Conservation (phyloP, 257 asterid genomes). For the Solanum corneliomulleri region DNA sequence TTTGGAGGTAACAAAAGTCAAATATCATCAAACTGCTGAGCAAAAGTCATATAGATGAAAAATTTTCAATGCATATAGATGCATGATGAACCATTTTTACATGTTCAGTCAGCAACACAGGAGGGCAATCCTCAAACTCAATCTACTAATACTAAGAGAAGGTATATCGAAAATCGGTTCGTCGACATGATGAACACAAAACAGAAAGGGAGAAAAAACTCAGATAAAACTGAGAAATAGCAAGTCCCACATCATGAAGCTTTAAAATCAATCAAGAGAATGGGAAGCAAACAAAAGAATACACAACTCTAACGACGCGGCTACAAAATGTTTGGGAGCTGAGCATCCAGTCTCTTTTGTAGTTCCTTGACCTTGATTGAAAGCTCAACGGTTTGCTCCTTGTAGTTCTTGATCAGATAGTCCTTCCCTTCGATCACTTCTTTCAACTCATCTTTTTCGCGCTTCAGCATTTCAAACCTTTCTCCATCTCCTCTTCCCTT, state of each 20-base stretch:
- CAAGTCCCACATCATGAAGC: slow-evolving; percentile 24
- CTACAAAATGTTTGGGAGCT: slow-evolving; percentile 77
- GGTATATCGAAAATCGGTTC: background rate
- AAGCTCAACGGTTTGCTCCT: slow-evolving; percentile 80
- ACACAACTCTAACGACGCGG: slow-evolving; percentile 19
- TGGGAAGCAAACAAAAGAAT: slow-evolving; percentile 32
- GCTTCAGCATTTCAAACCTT: slow-evolving; percentile 59
- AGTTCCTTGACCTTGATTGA: slow-evolving; percentile 63
- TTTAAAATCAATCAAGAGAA: slow-evolving; percentile 6
- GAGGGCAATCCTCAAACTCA: background rate
- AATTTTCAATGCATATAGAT: background rate
- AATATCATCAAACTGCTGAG: background rate
- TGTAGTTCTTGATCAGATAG: slow-evolving; percentile 71
- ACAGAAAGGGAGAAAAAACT: background rate
- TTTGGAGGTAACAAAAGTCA: background rate
- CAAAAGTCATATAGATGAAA: background rate
- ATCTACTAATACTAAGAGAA: background rate
- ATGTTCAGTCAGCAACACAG: background rate
- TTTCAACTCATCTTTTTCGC: slow-evolving; percentile 62
- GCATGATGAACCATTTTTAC: background rate
- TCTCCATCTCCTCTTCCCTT: slow-evolving; percentile 37
- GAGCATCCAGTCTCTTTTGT: slow-evolving; percentile 80
- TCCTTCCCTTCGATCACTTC: slow-evolving; percentile 80
- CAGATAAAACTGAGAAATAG: background rate
- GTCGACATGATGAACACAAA: background rate